Base-by-base conservation (phyloP, 2,329 filamentous ascomycete genomes). In the Penicillium sp. region DNA sequence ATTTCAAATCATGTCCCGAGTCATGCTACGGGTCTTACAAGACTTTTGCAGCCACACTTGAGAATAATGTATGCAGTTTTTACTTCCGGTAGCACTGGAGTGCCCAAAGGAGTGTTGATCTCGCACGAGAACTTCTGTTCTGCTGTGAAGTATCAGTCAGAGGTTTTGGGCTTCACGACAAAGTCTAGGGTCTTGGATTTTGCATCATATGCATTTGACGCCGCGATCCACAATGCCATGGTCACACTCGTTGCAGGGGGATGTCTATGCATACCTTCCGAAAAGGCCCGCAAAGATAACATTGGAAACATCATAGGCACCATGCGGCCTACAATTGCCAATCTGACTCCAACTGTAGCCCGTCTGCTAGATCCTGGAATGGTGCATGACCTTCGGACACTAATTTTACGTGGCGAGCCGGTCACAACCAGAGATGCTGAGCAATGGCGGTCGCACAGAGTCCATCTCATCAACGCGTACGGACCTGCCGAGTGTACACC, bases 401-500 rank as follows among this genome's bases (percentile, higher is more conserved):
- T 18, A 18, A 18, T 18, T 18, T 18, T 18, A 18, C 18, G 2
- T 18, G 18, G 18, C 18, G 18, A 24, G 14, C 9, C 39, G 5
- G 13, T 11, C 21, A 4, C 39, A 5, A 14, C 5, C 7, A 9
- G 39, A 8, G 39, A 43, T 24, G 18, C 18, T 18, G 18, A 18
- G 18, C 18, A 24, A 43, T 43, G 18, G 16, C 13, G 39, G 21
- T 22, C 16, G 39, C 5, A 43, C 11, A 8, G 29, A 8, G 29
- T 11, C 4, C 29, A 11, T 8, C 7, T 32, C 29, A 8, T 27
- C 21, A n/a, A 40, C 31, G 18, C 32, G 2, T 54, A 54, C 34
- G 52, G 52, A 2, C 52, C 52, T 4, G 7, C 52, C 1, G 52
- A 54, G n/a, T 45, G 46, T 24, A 54, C 43, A 11, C n/a, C n/a